Base-by-base conservation (phyloP, 129 eudicot species). In the Mikania micrantha region DNA sequence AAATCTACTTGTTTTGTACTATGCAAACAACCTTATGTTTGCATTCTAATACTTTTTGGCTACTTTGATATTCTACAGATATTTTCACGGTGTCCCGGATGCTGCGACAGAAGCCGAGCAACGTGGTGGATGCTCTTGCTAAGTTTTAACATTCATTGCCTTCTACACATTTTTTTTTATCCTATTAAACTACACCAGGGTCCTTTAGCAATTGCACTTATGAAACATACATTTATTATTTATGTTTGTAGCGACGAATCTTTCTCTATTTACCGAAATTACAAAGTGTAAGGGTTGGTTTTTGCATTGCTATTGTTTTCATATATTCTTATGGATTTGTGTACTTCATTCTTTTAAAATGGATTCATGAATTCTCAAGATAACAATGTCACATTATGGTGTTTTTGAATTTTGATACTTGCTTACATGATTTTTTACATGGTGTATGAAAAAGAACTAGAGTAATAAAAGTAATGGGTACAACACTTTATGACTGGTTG, bases 81-180 rank as follows among this genome's bases (percentile, higher is more conserved):
- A 71, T 69, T 71, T 71, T 15, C 76, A 60, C 1, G 76, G 76
- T 22, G 76, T 47, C 27, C 69, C 76, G 4, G 69, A 60, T 60
- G 69, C 48, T 48, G 76, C 50, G 20, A 71, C 76, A 4, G 76
- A 71, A 44, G 10, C 69, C 16, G 76, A 71, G 36, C 76, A 71
- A 71, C 76, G 76, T 31, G 69, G 69, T 60, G 60, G 68, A 32
- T 71, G 76, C 7, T 48, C 76, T 17, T 71, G 76, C 69, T 71
- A 71, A 71, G 36, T 60, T 24, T 45, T 3, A 36, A 60, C 60
- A 71, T 16, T 8, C 12, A 38, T 65, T n/a, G n/a, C n/a, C n/a
- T n/a, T n/a, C n/a, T n/a, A n/a, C n/a, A n/a, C n/a, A n/a, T n/a
- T 25, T 27, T 19, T 24, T 54, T 34, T 69, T n/a, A 7, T 56